phyloP scores from a whole-genome alignment of 2,329 filamentous ascomycete genomes.

The Phaeosphaeriaceae sp. region DNA sequence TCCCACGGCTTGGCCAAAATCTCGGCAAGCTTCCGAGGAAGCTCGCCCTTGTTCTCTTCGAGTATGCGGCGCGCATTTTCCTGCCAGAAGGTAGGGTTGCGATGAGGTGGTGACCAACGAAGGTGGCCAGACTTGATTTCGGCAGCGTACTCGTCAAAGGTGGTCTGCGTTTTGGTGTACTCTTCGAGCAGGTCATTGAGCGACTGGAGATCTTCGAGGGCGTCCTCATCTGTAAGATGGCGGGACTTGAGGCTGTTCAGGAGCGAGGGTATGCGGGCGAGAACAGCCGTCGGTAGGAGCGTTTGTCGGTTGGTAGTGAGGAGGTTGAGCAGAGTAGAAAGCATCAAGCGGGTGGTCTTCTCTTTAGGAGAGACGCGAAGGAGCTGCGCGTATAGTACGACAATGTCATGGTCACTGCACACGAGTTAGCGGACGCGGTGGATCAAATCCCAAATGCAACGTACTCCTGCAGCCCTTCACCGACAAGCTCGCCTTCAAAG shows the following conservation, averaged over 20 bases:
- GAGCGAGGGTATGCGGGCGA: constrained; percentile 77
- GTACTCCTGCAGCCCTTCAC: constrained; percentile 85
- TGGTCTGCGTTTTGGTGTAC: constrained; percentile 75
- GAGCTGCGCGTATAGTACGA: constrained; percentile 90
- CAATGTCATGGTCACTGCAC: constrained; percentile 85
- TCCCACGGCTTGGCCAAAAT: constrained; percentile 85
- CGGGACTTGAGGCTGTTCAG: constrained; percentile 64
- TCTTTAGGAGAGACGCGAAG: constrained; percentile 94
- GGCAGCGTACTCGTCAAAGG: constrained; percentile 74
- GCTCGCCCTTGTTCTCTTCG: constrained; percentile 79
- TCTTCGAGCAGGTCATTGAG: constrained; percentile 76
- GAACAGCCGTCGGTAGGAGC: constrained; percentile 81
- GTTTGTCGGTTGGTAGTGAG: constrained; percentile 73
- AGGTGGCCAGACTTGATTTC: constrained; percentile 87
- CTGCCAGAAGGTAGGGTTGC: constrained; percentile 85
- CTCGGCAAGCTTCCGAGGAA: constrained; percentile 82
- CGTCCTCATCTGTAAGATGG: constrained; percentile 60
- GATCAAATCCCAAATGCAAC: constrained; percentile 32
- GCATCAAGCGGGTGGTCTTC: constrained; percentile 90
- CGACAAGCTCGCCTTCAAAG: constrained; percentile 77
- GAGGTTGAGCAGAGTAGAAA: constrained; percentile 89
- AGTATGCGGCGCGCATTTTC: constrained; percentile 89
- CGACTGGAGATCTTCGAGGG: constrained; percentile 57
- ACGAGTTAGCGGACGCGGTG: constrained; percentile 17
- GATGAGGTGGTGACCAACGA: constrained; percentile 91